Evolutionary conservation across 192 early-diverging fungal genomes (phyloP), one percentile per base, ranked within the genome.

Genomic region (Cetraspora pellucida): DNA sequence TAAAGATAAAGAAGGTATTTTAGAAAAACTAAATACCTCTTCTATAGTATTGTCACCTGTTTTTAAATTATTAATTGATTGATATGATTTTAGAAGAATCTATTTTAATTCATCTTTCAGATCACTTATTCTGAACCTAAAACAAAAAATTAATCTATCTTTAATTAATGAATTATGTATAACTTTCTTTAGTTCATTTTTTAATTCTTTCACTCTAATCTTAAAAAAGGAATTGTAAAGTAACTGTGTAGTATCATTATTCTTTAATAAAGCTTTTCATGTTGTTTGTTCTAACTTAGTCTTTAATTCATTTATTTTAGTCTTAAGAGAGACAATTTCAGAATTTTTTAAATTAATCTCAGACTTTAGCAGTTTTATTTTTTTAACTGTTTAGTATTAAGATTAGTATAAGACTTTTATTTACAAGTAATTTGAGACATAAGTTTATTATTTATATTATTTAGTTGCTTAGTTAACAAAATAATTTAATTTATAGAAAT

Each of bases 271-370:
- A 63, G 60, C 23, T 63, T 10, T 54, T 63, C 27, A 37, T 63
- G 60, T 25, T 25, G 23, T 63, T 63, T 63, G 23, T 63, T 63
- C n/a, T 54, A 63, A 31, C 60, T 63, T 37, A 63, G 23, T 37
- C 64, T 66, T 23, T 37, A 66, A 21, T 66, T 66, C 14, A 44
- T 43, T 44, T 66, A 66, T 66, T 66, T 46, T 66, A 44, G 45
- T n/a, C 7, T 37, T 21, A 66, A 66, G 37, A 44, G 64, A 66
- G 3, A 23, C 13, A 21, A 46, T 67, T 44, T 67, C 31, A 2
- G 27, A 60, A 11, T 13, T 0, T 67, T 67, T 4, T 17, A 67
- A 67, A 21, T 67, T 25, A 44, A 13, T 23, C 13, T 44, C 13
- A 16, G 17, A 6, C 44, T 67, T 67, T 25, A 8, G 6, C 13